These are phyloP conservation scores for Dothistroma pini DNA, from an alignment of 2,329 filamentous ascomycete species.

Conservation along the genomic window DNA sequence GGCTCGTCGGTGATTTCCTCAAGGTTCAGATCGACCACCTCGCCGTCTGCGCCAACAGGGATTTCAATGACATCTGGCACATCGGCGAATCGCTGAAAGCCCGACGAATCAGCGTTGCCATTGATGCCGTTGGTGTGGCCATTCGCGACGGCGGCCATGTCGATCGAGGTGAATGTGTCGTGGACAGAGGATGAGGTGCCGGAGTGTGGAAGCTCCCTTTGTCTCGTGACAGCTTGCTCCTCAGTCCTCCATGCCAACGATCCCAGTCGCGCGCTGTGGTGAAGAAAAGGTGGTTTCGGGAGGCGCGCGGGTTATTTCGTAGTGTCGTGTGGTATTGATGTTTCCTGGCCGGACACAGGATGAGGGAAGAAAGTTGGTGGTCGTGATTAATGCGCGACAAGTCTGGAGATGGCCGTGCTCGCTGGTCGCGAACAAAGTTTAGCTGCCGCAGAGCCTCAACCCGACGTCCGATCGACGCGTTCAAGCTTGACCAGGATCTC, in stretches of 20 bases:
- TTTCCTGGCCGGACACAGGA: not conserved
- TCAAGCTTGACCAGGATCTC: not conserved
- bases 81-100: constrained; percentile 55
- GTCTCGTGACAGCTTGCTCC: not conserved
- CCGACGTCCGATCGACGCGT: not conserved
- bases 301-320: not conserved
- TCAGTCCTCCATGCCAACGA: not conserved
- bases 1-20: constrained; percentile 82
- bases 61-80: constrained; percentile 63
- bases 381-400: not conserved
- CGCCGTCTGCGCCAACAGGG: constrained; percentile 60
- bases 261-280: not conserved
- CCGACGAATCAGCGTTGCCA: constrained; percentile 38
- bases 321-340: not conserved
- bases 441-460: constrained; percentile 15
- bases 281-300: not conserved
- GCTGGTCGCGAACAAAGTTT: not conserved
- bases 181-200: not conserved
- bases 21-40: constrained; percentile 87
- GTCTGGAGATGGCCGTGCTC: not conserved
- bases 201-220: not conserved
- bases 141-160: constrained; percentile 52
- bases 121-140: constrained; percentile 53
- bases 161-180: constrained; percentile 14
- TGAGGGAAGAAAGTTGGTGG: not conserved